Conservation (phyloP, 352 stramenopile genomes). For the Globisporangium yorkense region DNA sequence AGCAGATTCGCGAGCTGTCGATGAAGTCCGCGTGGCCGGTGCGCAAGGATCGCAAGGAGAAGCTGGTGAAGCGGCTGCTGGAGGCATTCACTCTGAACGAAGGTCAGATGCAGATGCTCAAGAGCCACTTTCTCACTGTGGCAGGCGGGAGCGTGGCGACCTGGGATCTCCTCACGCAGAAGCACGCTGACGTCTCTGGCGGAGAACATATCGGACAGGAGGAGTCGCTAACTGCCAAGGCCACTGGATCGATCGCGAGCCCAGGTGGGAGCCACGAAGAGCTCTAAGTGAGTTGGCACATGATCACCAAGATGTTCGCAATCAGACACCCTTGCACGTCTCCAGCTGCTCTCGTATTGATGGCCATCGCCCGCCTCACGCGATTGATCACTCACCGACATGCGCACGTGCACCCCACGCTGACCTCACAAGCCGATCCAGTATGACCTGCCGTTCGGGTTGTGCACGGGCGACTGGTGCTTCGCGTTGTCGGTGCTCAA, state of each 20-base stretch:
- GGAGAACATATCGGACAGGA: neutral
- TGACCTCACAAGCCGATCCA: constrained; percentile 90
- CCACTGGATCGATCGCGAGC: constrained; percentile 9
- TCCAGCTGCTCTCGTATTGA: too few relatives aligned
- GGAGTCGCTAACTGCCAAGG: neutral
- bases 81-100: constrained; percentile 14
- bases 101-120: constrained; percentile 24
- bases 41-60: constrained; percentile 32
- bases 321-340: too few relatives aligned
- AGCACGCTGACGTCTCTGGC: neutral
- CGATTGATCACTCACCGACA: neutral
- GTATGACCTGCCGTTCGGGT: constrained; percentile 94
- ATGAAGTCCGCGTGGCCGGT: constrained; percentile 36
- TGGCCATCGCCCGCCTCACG: too few relatives aligned
- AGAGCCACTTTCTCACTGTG: constrained; percentile 34
- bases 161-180: constrained; percentile 27
- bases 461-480: constrained; percentile 88
- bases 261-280: constrained; percentile 16
- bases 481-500: constrained; percentile 44
- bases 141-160: constrained; percentile 25
- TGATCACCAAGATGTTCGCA: too few relatives aligned
- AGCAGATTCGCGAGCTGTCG: constrained; percentile 29
- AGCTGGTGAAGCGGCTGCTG: constrained; percentile 20
- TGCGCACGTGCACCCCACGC: neutral
- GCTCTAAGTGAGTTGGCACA: constrained; percentile 9